Conservation (phyloP, 176 grass and related monocot species). For the Canna indica region DNA sequence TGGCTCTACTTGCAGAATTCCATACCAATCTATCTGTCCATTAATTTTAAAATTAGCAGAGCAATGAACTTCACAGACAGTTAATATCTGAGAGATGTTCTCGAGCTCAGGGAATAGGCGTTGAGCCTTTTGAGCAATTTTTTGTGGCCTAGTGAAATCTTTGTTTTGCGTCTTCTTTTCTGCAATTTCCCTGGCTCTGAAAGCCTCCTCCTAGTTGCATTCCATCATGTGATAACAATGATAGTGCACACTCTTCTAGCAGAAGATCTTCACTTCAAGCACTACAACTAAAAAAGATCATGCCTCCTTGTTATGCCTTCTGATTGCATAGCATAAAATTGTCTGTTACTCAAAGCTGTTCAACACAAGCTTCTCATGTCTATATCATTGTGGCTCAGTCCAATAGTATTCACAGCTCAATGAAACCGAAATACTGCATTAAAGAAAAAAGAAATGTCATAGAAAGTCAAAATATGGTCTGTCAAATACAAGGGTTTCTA, state of each 20-base stretch:
- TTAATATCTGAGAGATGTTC: slow-evolving; percentile 54
- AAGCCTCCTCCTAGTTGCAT: slow-evolving; percentile 82
- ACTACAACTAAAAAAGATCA: neutral
- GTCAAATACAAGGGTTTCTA: too few relatives aligned
- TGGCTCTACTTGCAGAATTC: slow-evolving; percentile 55
- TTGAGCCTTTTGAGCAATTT: slow-evolving; percentile 50
- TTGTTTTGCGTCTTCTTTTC: slow-evolving; percentile 40
- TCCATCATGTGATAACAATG: slow-evolving; percentile 33
- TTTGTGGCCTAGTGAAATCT: slow-evolving; percentile 64
- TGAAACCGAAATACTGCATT: too few relatives aligned
- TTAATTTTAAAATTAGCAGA: slow-evolving; percentile 50
- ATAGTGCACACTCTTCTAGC: neutral
- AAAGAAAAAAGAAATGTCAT: too few relatives aligned
- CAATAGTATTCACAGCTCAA: too few relatives aligned
- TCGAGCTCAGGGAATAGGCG: slow-evolving; percentile 54
- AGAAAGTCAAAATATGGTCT: too few relatives aligned
- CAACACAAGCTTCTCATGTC: too few relatives aligned
- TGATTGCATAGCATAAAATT: neutral
- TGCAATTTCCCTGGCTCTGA: slow-evolving; percentile 54
- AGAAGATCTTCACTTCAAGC: neutral
- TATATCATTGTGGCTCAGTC: too few relatives aligned
- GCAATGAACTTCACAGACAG: slow-evolving; percentile 78
- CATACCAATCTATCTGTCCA: slow-evolving; percentile 73
- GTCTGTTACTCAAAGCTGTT: too few relatives aligned
- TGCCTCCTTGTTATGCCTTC: neutral